Evolutionary conservation across 352 stramenopile genomes (phyloP).

Genomic region (Phytopythium mirpurense): DNA sequence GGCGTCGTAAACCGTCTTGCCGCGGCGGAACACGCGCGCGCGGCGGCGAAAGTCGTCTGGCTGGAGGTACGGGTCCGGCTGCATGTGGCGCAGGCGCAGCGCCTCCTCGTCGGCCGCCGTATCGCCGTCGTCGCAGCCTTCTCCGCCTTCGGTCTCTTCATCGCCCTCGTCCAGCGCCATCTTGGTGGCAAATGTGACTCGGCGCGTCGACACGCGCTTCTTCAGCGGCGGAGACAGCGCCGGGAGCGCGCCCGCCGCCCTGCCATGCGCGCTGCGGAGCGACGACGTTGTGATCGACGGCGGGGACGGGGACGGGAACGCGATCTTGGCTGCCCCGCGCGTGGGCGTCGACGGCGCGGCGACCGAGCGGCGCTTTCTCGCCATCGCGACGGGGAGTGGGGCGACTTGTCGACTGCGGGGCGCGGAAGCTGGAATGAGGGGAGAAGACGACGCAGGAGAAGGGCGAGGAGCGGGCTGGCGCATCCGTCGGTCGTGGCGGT

Average conservation of each 20-base stretch:
- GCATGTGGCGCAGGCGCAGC: conserved; percentile 20
- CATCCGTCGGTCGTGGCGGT: neutral
- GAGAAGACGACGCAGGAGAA: neutral
- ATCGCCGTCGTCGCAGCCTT: conserved; percentile 14
- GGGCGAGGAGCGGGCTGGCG: too few species aligned
- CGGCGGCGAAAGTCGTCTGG: conserved; percentile 29
- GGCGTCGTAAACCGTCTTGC: conserved; percentile 42
- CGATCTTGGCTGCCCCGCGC: conserved; percentile 14
- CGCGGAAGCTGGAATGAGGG: neutral
- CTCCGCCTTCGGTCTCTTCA: conserved; percentile 6
- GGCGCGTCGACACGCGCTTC: conserved; percentile 35
- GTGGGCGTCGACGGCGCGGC: conserved; percentile 8
- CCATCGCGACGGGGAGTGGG: conserved; percentile 12
- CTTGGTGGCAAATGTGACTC: conserved; percentile 28
- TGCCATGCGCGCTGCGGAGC: neutral
- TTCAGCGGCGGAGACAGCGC: conserved; percentile 47
- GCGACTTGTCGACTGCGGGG: neutral
- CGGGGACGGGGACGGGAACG: conserved; percentile 8
- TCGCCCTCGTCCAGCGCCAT: conserved; percentile 28
- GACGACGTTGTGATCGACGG: conserved; percentile 1
- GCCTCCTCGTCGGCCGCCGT: conserved; percentile 9
- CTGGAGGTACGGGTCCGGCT: conserved; percentile 45
- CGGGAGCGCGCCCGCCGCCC: conserved; percentile 9
- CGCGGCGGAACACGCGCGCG: conserved; percentile 34
- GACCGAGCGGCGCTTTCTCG: conserved; percentile 30